Percentiles rank a stretch among this genome's conserved stretches.
phyloP scores from a whole-genome alignment of 257 asterid genomes.

The Solanum megistacrolobum region DNA sequence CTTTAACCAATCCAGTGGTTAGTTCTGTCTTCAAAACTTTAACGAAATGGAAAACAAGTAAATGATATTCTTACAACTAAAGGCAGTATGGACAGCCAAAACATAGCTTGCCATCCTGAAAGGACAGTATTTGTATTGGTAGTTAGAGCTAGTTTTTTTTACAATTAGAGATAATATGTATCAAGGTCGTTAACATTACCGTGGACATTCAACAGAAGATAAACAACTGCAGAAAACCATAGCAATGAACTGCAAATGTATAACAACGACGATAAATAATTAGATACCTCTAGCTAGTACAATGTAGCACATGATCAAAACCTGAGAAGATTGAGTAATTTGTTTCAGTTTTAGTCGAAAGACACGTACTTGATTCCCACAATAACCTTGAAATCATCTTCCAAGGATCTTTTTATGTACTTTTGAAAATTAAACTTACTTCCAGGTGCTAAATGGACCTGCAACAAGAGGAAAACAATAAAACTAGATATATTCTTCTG shows the following conservation, averaged over 20 bases:
- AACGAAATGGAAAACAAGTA: neutral
- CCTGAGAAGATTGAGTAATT: neutral
- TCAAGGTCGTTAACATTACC: constrained; percentile 19
- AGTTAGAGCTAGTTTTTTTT: neutral
- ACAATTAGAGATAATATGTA: neutral
- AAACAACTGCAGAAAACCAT: constrained; percentile 67
- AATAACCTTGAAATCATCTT: constrained; percentile 91
- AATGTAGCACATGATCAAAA: neutral
- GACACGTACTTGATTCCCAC: constrained; percentile 75
- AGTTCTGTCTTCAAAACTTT: constrained; percentile 6
- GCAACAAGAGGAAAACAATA: neutral
- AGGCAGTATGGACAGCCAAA: constrained; percentile 46
- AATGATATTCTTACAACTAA: constrained; percentile 2
- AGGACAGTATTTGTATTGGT: neutral
- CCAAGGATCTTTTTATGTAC: constrained; percentile 85
- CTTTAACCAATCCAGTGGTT: constrained; percentile 40
- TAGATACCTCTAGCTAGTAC: neutral
- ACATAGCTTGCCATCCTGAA: constrained; percentile 68
- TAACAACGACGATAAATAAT: constrained; percentile 1
- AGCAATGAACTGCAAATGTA: constrained; percentile 44
- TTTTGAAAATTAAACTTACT: constrained; percentile 88
- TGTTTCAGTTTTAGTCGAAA: neutral
- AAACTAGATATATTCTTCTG: neutral
- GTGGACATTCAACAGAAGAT: constrained; percentile 60
- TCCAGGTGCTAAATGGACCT: constrained; percentile 98